phyloP scores from a whole-genome alignment of 192 early-diverging fungal genomes.

The Bifiguratus adelaidae region DNA sequence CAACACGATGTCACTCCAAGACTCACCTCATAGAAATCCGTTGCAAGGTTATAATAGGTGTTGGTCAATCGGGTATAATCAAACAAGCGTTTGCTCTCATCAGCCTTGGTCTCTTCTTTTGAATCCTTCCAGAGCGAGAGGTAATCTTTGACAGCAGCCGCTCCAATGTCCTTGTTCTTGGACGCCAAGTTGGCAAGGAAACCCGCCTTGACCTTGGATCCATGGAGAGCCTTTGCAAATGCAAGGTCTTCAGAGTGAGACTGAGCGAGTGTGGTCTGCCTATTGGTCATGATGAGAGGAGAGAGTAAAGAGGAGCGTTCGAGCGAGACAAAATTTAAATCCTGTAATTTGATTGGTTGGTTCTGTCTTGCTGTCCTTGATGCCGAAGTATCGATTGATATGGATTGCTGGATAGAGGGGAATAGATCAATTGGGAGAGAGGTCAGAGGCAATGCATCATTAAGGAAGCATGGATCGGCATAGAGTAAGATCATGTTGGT shows the following conservation, averaged over 20 bases:
- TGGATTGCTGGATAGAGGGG: too few relatives aligned
- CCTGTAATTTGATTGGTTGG: too few relatives aligned
- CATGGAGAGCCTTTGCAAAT: slow-evolving; percentile 40
- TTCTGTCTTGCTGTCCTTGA: too few relatives aligned
- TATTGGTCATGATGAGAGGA: too few relatives aligned
- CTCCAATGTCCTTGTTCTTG: slow-evolving; percentile 60
- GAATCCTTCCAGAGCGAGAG: slow-evolving; percentile 57
- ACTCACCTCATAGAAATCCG: slow-evolving; percentile 72
- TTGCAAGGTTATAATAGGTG: slow-evolving; percentile 75
- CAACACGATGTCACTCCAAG: neutral
- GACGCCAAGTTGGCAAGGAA: slow-evolving; percentile 36
- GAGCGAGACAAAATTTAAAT: too few relatives aligned
- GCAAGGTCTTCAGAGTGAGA: slow-evolving; percentile 34
- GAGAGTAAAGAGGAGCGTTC: too few relatives aligned
- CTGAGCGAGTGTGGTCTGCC: slow-evolving; percentile 16
- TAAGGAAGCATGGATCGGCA: too few relatives aligned
- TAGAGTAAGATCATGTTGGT: too few relatives aligned
- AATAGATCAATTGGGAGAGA: too few relatives aligned
- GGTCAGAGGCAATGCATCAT: too few relatives aligned
- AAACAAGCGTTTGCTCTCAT: slow-evolving; percentile 43
- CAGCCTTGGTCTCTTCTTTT: slow-evolving; percentile 36
- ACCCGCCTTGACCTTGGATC: slow-evolving; percentile 21
- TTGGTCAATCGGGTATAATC: slow-evolving; percentile 65
- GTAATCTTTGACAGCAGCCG: slow-evolving; percentile 58
- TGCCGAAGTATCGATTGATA: too few relatives aligned